Evolutionary conservation across 805 yeast genomes (phyloP), one percentile per base, ranked within the genome.

Genomic region (Yamadazyma scolyti): DNA sequence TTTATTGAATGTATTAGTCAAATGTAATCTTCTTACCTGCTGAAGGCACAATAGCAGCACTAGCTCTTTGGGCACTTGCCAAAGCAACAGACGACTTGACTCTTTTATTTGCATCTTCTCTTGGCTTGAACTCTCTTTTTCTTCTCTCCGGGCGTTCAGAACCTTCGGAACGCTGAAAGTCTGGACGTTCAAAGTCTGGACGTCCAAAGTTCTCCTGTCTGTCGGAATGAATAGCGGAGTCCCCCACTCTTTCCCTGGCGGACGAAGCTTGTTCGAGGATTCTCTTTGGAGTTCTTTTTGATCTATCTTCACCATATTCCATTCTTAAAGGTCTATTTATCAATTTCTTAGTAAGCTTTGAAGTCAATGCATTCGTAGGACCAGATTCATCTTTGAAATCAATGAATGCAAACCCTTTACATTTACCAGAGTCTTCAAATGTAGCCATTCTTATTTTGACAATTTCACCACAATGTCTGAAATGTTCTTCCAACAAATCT

Each of bases 261-360:
- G 16, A 20, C 2, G 32, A 30, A 10, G 18, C 38, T 38, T 25
- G 19, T 17, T 23, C 27, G 40, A 43, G 42, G 30, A 46, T 48
- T 45, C 58, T 44, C 36, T 52, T 65, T n/a, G 79, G 81, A 28
- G 61, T 69, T 53, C 86, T 71, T 61, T 84, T 81, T 25, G 94
- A 81, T 61, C 98, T 74, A 54, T 90, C 97, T 61, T 93, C 96
- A 43, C 98, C 98, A 49, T 65, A 90, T 58, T 93, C 97, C 71
- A 90, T 67, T 58, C 96, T 73, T 44, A 88, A 58, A 2, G 79
- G 77, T 58, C 96, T 70, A 42, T 85, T 80, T 38, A 85, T 75
- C 37, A 87, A 62, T 41, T 68, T 75, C 48, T 74, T 73, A 44
- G 84, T 77, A 20, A 71, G 47, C 54, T 77, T 80, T 42, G 86